Evolutionary conservation across 257 asterid genomes (phyloP).

Genomic region (Primulina tabacum): DNA sequence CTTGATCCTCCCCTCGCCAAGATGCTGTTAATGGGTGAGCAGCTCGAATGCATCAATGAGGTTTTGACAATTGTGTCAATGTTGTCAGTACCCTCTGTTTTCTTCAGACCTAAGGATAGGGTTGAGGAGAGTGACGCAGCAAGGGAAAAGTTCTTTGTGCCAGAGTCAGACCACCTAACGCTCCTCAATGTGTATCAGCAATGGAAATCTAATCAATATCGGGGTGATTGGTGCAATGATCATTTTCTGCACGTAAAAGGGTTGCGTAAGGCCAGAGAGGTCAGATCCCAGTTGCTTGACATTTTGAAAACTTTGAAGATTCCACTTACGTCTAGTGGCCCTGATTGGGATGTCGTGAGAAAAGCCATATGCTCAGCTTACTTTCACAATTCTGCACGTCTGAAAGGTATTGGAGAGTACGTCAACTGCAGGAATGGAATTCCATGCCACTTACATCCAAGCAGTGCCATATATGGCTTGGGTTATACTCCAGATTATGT

Average conservation of each 20-base stretch:
- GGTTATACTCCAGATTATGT: conserved; percentile 93
- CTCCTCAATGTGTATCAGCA: conserved; percentile 85
- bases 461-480: conserved; percentile 85
- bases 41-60: conserved; percentile 72
- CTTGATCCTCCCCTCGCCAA: conserved; percentile 99
- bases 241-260: conserved; percentile 90
- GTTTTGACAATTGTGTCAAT: conserved; percentile 87
- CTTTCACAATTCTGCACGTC: conserved; percentile 82
- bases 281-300: conserved; percentile 79
- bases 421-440: conserved; percentile 86
- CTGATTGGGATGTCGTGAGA: conserved; percentile 87
- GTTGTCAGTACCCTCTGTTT: conserved; percentile 96
- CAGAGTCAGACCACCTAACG: conserved; percentile 87
- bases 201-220: conserved; percentile 74
- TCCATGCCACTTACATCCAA: conserved; percentile 96
- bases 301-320: conserved; percentile 71
- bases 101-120: conserved; percentile 89
- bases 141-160: conserved; percentile 89
- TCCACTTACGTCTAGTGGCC: conserved; percentile 77
- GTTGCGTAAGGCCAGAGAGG: conserved; percentile 83
- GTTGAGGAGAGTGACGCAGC: conserved; percentile 98
- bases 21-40: conserved; percentile 87
- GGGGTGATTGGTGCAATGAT: conserved; percentile 97
- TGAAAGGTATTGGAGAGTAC: conserved; percentile 83
- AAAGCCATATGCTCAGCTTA: conserved; percentile 90